phyloP scores from a whole-genome alignment of 305 asterid species.

The Fraxinus dipetala region DNA sequence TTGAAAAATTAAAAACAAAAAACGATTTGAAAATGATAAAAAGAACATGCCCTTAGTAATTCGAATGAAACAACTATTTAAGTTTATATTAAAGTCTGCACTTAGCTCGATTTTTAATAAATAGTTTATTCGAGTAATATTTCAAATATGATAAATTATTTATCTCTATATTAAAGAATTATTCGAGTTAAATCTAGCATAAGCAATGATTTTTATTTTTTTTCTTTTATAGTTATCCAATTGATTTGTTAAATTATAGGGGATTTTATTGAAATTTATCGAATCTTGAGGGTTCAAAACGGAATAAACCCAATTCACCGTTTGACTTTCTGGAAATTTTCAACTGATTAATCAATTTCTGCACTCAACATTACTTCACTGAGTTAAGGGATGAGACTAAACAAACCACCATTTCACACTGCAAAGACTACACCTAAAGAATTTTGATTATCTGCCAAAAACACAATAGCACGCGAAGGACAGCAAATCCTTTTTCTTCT shows the following conservation, averaged over 20 bases:
- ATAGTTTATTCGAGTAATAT: not conserved
- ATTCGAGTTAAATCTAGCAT: not conserved
- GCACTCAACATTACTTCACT: constrained; percentile 15
- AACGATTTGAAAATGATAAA: no score
- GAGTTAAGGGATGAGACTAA: constrained; percentile 22
- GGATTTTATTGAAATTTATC: not conserved
- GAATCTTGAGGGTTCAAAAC: constrained; percentile 18
- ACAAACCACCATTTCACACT: constrained; percentile 22
- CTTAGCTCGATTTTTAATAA: not conserved
- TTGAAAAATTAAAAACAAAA: no score
- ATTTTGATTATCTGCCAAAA: not conserved
- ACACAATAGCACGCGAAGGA: not conserved
- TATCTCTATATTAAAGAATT: not conserved
- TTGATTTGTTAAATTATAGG: not conserved
- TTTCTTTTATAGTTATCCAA: not conserved
- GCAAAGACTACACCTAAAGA: constrained; percentile 22
- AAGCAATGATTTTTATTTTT: no score
- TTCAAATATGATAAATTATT: no score
- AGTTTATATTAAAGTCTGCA: no score
- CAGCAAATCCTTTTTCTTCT: not conserved
- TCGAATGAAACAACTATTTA: not conserved
- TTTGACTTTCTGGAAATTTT: constrained; percentile 20
- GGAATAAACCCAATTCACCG: constrained; percentile 20
- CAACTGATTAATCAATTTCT: constrained; percentile 30
- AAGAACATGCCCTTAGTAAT: no score